Evolutionary conservation across 2,329 filamentous ascomycete species (phyloP).

Genomic region (Talaromyces sp.): DNA sequence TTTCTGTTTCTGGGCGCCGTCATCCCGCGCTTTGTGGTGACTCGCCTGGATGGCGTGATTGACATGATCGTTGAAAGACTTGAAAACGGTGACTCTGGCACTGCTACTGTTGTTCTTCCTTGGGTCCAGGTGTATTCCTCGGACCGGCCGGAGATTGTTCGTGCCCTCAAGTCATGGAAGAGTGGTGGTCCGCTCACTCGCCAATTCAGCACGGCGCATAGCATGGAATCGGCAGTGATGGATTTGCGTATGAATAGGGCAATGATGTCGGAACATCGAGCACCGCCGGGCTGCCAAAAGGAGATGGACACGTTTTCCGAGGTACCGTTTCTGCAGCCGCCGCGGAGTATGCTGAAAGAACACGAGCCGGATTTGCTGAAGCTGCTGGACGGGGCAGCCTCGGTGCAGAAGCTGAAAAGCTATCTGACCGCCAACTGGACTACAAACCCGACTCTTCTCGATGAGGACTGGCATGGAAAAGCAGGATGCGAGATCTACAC

Average conservation of each 20-base stretch:
- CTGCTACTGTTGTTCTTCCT: not conserved
- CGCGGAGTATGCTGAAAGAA: slow-evolving; percentile 5
- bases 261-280: not conserved
- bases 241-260: not conserved
- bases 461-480: not conserved
- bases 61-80: slow-evolving; percentile 1
- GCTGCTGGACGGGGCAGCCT: slow-evolving; percentile 3
- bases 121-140: slow-evolving; percentile 6
- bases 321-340: slow-evolving; percentile 8
- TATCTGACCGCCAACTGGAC: slow-evolving; percentile 5
- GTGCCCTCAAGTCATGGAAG: slow-evolving; percentile 4
- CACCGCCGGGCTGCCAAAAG: slow-evolving; percentile 9
- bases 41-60: not conserved
- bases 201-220: not conserved
- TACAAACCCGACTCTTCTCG: slow-evolving; percentile 7
- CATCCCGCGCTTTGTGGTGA: slow-evolving; percentile 7
- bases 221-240: not conserved
- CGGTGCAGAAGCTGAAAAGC: not conserved
- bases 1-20: slow-evolving; percentile 8
- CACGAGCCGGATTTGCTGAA: slow-evolving; percentile 9
- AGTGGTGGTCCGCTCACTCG: not conserved
- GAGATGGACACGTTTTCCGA: slow-evolving; percentile 7
- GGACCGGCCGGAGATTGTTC: slow-evolving; percentile 1
- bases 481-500: not conserved
- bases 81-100: not conserved